Base-by-base conservation (phyloP, 805 yeast species). In the Metschnikowia rubicola region DNA sequence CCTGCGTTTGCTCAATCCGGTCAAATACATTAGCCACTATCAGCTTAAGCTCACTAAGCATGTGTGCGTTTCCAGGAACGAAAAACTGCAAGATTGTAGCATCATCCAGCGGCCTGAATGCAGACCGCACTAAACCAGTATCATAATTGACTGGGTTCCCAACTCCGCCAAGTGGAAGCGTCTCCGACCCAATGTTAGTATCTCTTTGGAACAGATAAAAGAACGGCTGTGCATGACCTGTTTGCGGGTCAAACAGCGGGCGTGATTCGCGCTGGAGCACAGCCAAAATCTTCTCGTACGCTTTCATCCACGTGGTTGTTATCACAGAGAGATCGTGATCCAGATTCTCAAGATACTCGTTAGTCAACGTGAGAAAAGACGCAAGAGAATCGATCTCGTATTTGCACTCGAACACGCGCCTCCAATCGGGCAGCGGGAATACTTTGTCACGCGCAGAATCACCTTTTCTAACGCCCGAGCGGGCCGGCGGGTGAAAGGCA, bases 31-130 rank as follows among this genome's bases (percentile, higher is more conserved):
- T 53, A 29, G 50, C 43, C 15, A 62, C 44, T 3, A 70, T 55
- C 21, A 67, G 71, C n/a, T 58, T 59, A 31, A 88, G 67, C 60
- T 88, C 94, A 1, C 80, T 81, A 29, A 80, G 64, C 71, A 86
- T 68, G 54, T 85, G 90, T 1, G 90, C 88, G 61, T 89, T 89
- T 2, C 89, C 96, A 1, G 96, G 96, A 37, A 90, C 78, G 61
- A 89, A 86, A 48, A 84, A 81, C 63, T 87, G 96, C 51, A 76
- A 77, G n/a, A 83, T 79, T 35, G 89, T 80, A 1, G 95, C 88
- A 65, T 88, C 96, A 63, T 88, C 96, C 15, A 92, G 84, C 8
- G 96, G 96, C 55, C 96, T 69, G 62, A 88, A 88, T 0, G 95
- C 91, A 5, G 91, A 83, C 41, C 95, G 71, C n/a, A 88, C 70